phyloP scores from a whole-genome alignment of 768 basidiomycete genomes.

The Lactifluus hygrophoroides region DNA sequence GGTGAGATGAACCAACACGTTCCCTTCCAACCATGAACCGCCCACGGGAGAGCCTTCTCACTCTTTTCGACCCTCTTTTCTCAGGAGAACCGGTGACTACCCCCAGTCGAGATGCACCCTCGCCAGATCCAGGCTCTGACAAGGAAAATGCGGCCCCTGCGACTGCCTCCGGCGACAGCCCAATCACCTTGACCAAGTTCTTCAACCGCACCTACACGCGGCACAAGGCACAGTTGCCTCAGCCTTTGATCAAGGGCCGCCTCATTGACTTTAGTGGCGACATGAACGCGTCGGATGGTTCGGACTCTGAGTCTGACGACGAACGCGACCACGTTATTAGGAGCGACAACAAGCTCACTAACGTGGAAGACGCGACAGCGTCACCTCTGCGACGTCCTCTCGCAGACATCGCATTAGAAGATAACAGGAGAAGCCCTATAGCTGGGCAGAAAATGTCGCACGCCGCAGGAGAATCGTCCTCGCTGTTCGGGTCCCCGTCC shows the following conservation, averaged over 20 bases:
- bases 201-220: constrained; percentile 17
- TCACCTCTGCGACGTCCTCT: constrained; percentile 17
- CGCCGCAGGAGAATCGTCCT: background rate
- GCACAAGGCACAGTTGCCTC: constrained; percentile 5
- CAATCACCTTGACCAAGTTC: constrained; percentile 20
- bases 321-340: background rate
- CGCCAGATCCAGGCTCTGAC: constrained; percentile 18
- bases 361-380: background rate
- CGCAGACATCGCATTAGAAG: constrained; percentile 16
- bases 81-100: background rate
- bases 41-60: constrained; percentile 19
- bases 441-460: background rate
- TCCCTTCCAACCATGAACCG: constrained; percentile 9
- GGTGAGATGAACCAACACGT: background rate
- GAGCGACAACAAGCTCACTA: background rate
- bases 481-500: constrained; percentile 1
- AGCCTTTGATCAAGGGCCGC: background rate
- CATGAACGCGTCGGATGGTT: background rate
- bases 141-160: constrained; percentile 16
- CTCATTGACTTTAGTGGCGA: constrained; percentile 17
- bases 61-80: constrained; percentile 18
- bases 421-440: constrained; percentile 2
- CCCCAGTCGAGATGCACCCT: background rate
- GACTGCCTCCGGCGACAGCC: background rate
- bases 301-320: background rate